Conservation (phyloP, 164 flowering plant genomes). For the Chimonanthus praecox region DNA sequence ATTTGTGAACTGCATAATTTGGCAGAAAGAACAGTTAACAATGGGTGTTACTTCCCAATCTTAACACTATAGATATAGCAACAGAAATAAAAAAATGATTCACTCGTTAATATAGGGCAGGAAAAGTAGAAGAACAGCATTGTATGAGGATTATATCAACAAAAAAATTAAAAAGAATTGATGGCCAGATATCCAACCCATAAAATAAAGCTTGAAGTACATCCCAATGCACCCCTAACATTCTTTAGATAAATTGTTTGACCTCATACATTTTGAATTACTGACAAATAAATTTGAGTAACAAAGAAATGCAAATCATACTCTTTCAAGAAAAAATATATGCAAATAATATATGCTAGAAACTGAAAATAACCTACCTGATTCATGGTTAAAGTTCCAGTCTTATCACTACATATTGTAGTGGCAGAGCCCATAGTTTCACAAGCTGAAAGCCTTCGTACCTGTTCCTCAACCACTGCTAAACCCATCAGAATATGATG, state of each 20-base stretch:
- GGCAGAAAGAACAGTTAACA: background rate
- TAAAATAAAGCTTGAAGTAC: background rate
- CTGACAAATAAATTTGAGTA: background rate
- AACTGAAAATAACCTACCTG: constrained; percentile 30
- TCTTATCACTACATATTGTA: constrained; percentile 68
- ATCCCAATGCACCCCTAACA: background rate
- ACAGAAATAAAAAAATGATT: background rate
- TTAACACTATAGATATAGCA: too few relatives aligned
- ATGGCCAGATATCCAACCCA: background rate
- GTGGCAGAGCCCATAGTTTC: constrained; percentile 88
- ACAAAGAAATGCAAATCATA: background rate
- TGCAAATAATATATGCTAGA: background rate
- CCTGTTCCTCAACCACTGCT: constrained; percentile 5
- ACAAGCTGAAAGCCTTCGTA: constrained; percentile 56
- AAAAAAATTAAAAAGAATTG: background rate
- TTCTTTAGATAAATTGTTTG: background rate
- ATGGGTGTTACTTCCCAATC: background rate
- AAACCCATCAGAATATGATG: background rate
- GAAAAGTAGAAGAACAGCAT: background rate
- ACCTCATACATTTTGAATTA: background rate
- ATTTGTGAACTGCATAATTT: too few relatives aligned
- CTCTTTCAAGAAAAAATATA: background rate
- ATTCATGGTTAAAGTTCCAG: constrained; percentile 71
- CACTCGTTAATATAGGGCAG: background rate
- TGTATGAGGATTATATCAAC: background rate